phyloP scores from a whole-genome alignment of 108 stramenopile species.

The Epipyxis sp. region DNA sequence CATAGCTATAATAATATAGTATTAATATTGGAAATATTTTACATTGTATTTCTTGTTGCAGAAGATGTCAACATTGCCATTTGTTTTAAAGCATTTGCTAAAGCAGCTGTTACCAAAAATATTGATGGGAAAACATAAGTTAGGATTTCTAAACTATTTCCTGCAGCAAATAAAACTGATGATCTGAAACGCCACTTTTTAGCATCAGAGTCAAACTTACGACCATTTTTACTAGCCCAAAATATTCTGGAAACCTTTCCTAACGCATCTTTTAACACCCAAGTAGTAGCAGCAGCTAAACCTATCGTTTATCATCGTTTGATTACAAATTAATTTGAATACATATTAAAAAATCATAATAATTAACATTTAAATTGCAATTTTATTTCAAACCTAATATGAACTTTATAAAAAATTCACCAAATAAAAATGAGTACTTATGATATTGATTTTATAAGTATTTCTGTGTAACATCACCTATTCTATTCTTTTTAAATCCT shows the following conservation, averaged over 20 bases:
- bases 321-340: too few species aligned
- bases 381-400: too few species aligned
- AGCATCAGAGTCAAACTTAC: slow-evolving; percentile 84
- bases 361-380: too few species aligned
- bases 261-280: slow-evolving; percentile 88
- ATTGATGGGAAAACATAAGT: slow-evolving; percentile 73
- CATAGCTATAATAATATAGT: too few species aligned
- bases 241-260: slow-evolving; percentile 81
- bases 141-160: slow-evolving; percentile 78
- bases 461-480: too few species aligned
- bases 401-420: too few species aligned
- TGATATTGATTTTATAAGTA: too few species aligned
- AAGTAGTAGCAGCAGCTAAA: slow-evolving; percentile 74
- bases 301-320: neutral
- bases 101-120: slow-evolving; percentile 77
- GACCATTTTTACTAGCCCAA: slow-evolving; percentile 90
- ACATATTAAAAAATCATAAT: too few species aligned
- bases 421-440: too few species aligned
- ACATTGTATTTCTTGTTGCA: slow-evolving; percentile 77
- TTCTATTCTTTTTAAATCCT: slow-evolving; percentile 63
- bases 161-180: slow-evolving; percentile 70
- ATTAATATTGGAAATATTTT: too few species aligned
- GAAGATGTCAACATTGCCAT: slow-evolving; percentile 75
- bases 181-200: slow-evolving; percentile 86
- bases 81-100: slow-evolving; percentile 84